Evolutionary conservation across 306 rosid genomes (phyloP).

Genomic region (Vigna trinervia): DNA sequence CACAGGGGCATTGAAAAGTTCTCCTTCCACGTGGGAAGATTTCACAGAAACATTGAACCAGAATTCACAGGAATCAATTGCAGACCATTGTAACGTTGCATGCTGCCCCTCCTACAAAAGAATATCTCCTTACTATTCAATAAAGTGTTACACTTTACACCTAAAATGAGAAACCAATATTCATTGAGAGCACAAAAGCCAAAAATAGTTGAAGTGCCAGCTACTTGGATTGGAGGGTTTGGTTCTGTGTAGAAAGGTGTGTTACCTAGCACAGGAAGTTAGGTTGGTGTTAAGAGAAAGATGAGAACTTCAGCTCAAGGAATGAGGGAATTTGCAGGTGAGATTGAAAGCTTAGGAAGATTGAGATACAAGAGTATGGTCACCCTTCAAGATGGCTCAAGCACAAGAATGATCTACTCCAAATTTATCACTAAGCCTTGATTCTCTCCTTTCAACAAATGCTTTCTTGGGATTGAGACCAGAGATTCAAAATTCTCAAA

Average conservation of each 20-base stretch:
- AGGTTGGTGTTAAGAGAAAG: constrained; percentile 23
- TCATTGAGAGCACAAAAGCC: background rate
- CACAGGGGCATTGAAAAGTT: constrained; percentile 52
- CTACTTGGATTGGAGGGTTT: constrained; percentile 23
- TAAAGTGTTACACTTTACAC: background rate
- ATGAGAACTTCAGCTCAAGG: background rate
- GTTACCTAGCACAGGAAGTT: constrained; percentile 6
- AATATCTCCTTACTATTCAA: background rate
- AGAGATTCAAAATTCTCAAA: constrained; percentile 24
- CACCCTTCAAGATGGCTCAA: constrained; percentile 33
- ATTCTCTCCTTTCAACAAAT: background rate
- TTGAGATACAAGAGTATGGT: constrained; percentile 23
- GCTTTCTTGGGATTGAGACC: background rate
- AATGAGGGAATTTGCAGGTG: constrained; percentile 36
- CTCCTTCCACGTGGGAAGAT: constrained; percentile 40
- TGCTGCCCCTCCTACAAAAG: background rate
- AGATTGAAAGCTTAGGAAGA: constrained; percentile 25
- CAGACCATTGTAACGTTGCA: background rate
- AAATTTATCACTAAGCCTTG: constrained; percentile 16
- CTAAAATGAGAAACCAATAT: background rate
- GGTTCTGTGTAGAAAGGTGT: constrained; percentile 31
- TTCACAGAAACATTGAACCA: constrained; percentile 21
- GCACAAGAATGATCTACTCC: constrained; percentile 27
- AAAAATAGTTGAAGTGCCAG: background rate
- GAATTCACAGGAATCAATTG: constrained; percentile 1